These are phyloP conservation scores for Speleostelium caveatum DNA, from an alignment of 78 protist genomes.

Conservation along the genomic window DNA sequence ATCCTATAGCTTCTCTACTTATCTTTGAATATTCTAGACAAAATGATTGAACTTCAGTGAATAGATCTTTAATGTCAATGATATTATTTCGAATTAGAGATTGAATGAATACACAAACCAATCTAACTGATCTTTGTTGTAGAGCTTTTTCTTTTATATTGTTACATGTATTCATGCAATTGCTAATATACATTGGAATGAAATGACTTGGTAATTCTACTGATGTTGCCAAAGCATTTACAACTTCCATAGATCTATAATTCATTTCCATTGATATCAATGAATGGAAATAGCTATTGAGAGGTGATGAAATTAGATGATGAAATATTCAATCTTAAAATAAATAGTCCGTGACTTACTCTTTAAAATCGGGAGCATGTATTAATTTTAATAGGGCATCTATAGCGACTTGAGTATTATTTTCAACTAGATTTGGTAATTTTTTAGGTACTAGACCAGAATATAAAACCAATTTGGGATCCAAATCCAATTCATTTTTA, in stretches of 20 bases:
- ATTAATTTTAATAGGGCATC: conserved; percentile 89
- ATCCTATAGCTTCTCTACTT: conserved; percentile 67
- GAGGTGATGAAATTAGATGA: neutral
- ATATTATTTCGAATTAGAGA: conserved; percentile 92
- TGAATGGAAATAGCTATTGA: conserved; percentile 77
- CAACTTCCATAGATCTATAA: conserved; percentile 90
- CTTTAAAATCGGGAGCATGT: conserved; percentile 76
- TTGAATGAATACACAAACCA: conserved; percentile 94
- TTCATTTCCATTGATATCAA: conserved; percentile 95
- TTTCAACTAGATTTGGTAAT: conserved; percentile 90
- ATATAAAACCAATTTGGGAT: conserved; percentile 78
- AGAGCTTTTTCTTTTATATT: conserved; percentile 81
- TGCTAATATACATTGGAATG: conserved; percentile 90
- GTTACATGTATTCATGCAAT: conserved; percentile 92
- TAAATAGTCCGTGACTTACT: too few relatives aligned
- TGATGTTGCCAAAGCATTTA: conserved; percentile 91
- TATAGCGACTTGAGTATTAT: conserved; percentile 91
- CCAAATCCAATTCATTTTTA: conserved; percentile 60
- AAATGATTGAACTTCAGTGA: conserved; percentile 82
- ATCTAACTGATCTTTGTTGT: conserved; percentile 89
- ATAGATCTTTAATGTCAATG: conserved; percentile 84
- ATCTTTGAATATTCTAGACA: conserved; percentile 87
- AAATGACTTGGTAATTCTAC: conserved; percentile 92
- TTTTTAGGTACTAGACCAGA: conserved; percentile 85
- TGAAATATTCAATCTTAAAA: conserved; percentile 2